A percentile compares a stretch with the other conserved stretches of the same genome.
Conservation (phyloP, 2,329 filamentous ascomycete species). For the Alternaria arborescens region DNA sequence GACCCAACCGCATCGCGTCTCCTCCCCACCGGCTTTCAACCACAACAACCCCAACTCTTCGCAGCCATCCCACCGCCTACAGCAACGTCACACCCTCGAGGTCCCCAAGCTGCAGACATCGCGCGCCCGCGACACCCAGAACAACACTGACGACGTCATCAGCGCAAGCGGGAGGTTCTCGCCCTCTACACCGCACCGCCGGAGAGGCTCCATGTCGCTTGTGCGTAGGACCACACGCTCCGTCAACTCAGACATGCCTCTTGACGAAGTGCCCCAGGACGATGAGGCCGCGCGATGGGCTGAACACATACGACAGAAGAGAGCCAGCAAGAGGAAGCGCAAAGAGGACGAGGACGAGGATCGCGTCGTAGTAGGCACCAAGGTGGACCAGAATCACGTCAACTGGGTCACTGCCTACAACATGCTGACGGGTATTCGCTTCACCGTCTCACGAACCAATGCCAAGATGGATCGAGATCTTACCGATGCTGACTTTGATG, state of each 20-base stretch:
- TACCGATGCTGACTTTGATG: constrained; percentile 89
- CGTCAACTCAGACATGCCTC: constrained; percentile 81
- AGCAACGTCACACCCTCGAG: constrained; percentile 87
- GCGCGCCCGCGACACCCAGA: constrained; percentile 71
- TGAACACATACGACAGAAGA: constrained; percentile 89
- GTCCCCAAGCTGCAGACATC: constrained; percentile 74
- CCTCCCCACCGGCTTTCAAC: constrained; percentile 67
- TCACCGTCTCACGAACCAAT: constrained; percentile 94
- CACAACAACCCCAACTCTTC: constrained; percentile 61
- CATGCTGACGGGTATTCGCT: constrained; percentile 98
- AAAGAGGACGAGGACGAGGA: constrained; percentile 93
- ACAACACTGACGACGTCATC: constrained; percentile 65
- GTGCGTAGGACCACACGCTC: constrained; percentile 83
- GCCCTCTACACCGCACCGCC: constrained; percentile 68
- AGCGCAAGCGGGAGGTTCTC: constrained; percentile 84
- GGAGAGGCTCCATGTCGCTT: constrained; percentile 84
- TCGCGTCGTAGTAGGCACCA: constrained; percentile 89
- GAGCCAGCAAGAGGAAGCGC: constrained; percentile 83
- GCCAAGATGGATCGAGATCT: constrained; percentile 93
- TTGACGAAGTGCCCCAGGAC: constrained; percentile 85
- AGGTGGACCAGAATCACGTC: constrained; percentile 95
- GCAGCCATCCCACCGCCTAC: constrained; percentile 66
- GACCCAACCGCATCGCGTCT: constrained; percentile 60
- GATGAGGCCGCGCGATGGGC: constrained; percentile 93
- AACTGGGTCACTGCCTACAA: constrained; percentile 99